Evolutionary conservation across 768 basidiomycete species (phyloP).

Genomic region (Sutorius australiensis): DNA sequence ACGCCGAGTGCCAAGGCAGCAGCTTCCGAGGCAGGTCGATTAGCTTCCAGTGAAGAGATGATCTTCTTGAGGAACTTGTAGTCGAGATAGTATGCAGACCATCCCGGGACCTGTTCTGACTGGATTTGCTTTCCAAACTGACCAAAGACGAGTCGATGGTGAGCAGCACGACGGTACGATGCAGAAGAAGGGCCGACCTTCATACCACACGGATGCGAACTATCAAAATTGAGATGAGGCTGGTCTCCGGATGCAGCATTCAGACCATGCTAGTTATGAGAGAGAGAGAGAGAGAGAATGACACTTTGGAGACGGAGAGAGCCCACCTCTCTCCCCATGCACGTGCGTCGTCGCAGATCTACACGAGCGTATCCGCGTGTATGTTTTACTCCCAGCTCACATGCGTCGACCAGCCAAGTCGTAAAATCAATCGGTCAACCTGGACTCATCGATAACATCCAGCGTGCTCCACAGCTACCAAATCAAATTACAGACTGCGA

Average conservation of each 20-base stretch:
- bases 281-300: slow-evolving; percentile 6
- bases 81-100: slow-evolving; percentile 93
- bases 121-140: slow-evolving; percentile 99
- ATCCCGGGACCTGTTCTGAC: slow-evolving; percentile 93
- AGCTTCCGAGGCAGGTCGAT: slow-evolving; percentile 87
- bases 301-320: slow-evolving; percentile 9
- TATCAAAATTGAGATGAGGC: slow-evolving; percentile 4
- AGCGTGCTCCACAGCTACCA: slow-evolving; percentile 1
- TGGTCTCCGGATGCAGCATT: slow-evolving; percentile 12
- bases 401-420: not conserved
- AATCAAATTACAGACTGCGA: slow-evolving; percentile 9
- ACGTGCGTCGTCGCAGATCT: slow-evolving; percentile 19
- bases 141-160: not conserved
- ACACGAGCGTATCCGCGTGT: not conserved
- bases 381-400: not conserved
- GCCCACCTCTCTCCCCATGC: slow-evolving; percentile 1
- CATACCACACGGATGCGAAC: slow-evolving; percentile 23
- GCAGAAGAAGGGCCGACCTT: slow-evolving; percentile 23
- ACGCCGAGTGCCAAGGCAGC: slow-evolving; percentile 81
- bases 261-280: slow-evolving; percentile 27
- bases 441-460: slow-evolving; percentile 5
- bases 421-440: slow-evolving; percentile 3
- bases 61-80: slow-evolving; percentile 99
- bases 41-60: slow-evolving; percentile 89
- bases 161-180: not conserved